Conservation (phyloP, 2,329 filamentous ascomycete species). For the Lasiodiplodia citricola region DNA sequence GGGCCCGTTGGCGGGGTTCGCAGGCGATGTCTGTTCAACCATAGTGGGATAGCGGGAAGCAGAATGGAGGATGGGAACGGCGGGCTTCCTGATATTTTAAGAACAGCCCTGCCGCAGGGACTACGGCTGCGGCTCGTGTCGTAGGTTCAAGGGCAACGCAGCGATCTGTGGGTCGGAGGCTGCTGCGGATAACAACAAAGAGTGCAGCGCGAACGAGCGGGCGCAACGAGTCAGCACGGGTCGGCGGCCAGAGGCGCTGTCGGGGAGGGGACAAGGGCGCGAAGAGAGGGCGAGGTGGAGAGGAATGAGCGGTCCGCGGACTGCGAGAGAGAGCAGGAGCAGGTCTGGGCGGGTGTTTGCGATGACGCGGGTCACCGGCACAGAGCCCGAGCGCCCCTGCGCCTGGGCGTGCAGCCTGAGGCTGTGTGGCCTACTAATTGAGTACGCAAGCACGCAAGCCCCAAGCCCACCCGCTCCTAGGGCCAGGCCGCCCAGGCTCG, state of each 20-base stretch:
- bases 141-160: slow-evolving; percentile 11
- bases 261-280: not conserved
- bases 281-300: not conserved
- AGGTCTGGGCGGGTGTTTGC: slow-evolving; percentile 12
- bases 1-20: slow-evolving; percentile 13
- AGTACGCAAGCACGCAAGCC: slow-evolving; percentile 22
- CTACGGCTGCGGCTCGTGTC: slow-evolving; percentile 22
- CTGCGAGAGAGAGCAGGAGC: slow-evolving; percentile 14
- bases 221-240: slow-evolving; percentile 11
- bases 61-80: not conserved
- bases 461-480: not conserved
- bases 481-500: not conserved
- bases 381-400: slow-evolving; percentile 6
- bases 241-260: not conserved
- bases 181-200: slow-evolving; percentile 12
- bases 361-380: slow-evolving; percentile 24
- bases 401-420: slow-evolving; percentile 14
- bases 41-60: not conserved
- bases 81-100: slow-evolving; percentile 18
- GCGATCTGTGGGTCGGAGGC: slow-evolving; percentile 23
- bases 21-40: not conserved
- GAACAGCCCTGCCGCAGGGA: slow-evolving; percentile 20
- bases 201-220: slow-evolving; percentile 10
- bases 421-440: slow-evolving; percentile 15
- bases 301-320: slow-evolving; percentile 4